Conservation (phyloP, 139 green algal genomes). For the Chlamydomonas asymmetrica region DNA sequence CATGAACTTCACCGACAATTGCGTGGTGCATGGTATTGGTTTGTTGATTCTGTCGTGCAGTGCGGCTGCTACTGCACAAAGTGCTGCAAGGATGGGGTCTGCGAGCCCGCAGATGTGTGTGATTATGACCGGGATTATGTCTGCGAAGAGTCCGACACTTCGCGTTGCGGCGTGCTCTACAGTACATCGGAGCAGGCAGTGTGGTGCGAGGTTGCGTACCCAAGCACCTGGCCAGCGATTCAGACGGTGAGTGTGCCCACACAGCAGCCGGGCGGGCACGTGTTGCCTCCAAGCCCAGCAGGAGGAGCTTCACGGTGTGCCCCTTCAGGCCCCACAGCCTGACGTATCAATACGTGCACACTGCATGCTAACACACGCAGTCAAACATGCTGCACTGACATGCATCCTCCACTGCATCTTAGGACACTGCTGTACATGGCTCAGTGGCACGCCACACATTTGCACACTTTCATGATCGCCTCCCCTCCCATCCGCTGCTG, state of each 20-base stretch:
- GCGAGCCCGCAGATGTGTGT: not conserved
- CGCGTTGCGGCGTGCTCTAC: slow-evolving; percentile 58
- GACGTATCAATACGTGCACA: not conserved
- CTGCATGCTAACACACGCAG: not conserved
- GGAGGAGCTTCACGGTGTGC: not conserved
- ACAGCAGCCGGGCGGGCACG: not conserved
- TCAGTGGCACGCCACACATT: too few relatives aligned
- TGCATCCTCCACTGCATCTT: too few relatives aligned
- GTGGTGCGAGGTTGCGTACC: slow-evolving; percentile 48
- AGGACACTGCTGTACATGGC: too few relatives aligned
- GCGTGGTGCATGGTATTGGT: not conserved
- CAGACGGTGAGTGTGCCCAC: slow-evolving; percentile 2
- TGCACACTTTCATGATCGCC: too few relatives aligned
- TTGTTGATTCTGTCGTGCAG: slow-evolving; percentile 18
- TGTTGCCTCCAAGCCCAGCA: not conserved
- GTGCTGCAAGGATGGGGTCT: slow-evolving; percentile 49
- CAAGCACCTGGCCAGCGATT: slow-evolving; percentile 15
- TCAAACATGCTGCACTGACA: not conserved
- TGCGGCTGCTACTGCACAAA: slow-evolving; percentile 69
- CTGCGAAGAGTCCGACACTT: slow-evolving; percentile 43
- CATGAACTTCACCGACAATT: not conserved
- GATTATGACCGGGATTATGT: slow-evolving; percentile 21
- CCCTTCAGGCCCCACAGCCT: not conserved
- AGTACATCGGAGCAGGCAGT: slow-evolving; percentile 33
- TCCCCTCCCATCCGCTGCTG: too few relatives aligned